Evolutionary conservation across 169 alveolate species (phyloP).

Genomic region (Plasmodium sp.): DNA sequence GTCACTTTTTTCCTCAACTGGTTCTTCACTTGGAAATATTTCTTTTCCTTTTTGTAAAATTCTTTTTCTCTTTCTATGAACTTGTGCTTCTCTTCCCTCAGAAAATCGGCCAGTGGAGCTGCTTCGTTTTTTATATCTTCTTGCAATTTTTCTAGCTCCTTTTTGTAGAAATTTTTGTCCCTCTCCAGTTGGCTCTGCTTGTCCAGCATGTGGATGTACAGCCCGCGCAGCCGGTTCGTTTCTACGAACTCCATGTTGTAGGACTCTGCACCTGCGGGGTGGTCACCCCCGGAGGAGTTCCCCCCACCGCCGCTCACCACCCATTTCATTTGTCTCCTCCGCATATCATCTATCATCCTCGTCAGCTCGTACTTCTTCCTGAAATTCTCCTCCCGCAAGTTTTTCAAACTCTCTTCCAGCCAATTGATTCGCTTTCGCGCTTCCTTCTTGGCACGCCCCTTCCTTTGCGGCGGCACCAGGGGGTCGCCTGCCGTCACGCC

Average conservation of each 20-base stretch:
- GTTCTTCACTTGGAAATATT: slow-evolving; percentile 12
- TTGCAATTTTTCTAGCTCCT: slow-evolving; percentile 35
- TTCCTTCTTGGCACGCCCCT: background rate
- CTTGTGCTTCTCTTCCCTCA: slow-evolving; percentile 34
- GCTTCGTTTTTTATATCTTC: slow-evolving; percentile 30
- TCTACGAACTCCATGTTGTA: slow-evolving; percentile 33
- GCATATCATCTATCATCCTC: slow-evolving; percentile 3
- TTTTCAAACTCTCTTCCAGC: background rate
- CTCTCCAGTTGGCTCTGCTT: slow-evolving; percentile 23
- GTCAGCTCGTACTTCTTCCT: slow-evolving; percentile 39
- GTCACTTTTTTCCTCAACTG: slow-evolving; percentile 12
- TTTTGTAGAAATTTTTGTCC: slow-evolving; percentile 44
- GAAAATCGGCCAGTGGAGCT: slow-evolving; percentile 9
- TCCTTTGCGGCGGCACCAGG: background rate
- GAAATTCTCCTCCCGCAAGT: background rate
- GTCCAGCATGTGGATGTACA: slow-evolving; percentile 42
- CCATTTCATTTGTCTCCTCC: background rate
- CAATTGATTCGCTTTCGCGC: background rate
- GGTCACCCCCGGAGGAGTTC: background rate
- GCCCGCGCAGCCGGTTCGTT: slow-evolving; percentile 45
- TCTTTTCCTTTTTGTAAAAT: slow-evolving; percentile 47
- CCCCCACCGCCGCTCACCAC: background rate
- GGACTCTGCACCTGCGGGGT: background rate
- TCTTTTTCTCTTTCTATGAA: slow-evolving; percentile 53
- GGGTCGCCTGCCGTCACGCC: background rate